phyloP scores from a whole-genome alignment of 768 basidiomycete genomes.

The Leucocoprinus leucothites region DNA sequence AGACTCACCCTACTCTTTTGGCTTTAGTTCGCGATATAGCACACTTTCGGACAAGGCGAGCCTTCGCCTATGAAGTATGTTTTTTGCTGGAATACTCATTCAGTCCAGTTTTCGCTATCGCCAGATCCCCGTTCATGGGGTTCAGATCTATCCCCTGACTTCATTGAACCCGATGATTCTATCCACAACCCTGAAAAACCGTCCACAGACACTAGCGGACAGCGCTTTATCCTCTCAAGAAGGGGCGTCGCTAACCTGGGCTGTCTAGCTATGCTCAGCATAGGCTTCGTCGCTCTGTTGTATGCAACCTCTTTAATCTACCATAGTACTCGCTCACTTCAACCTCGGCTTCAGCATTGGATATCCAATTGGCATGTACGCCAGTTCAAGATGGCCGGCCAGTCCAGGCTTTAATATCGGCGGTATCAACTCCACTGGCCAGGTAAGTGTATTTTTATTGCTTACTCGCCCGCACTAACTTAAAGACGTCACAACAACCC shows the following conservation, averaged over 20 bases:
- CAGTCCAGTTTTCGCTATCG: constrained; percentile 54
- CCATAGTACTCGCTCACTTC: neutral
- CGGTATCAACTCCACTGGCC: constrained; percentile 68
- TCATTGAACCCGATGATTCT: constrained; percentile 66
- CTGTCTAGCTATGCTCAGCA: constrained; percentile 56
- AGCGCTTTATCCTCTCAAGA: constrained; percentile 45
- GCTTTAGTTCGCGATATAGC: constrained; percentile 36
- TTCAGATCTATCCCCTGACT: constrained; percentile 49
- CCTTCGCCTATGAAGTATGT: neutral
- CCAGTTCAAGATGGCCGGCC: constrained; percentile 16
- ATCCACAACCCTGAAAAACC: constrained; percentile 62
- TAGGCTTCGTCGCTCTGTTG: constrained; percentile 54
- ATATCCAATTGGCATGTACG: constrained; percentile 43
- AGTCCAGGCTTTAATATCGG: constrained; percentile 34
- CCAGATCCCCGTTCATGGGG: constrained; percentile 71
- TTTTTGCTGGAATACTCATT: neutral
- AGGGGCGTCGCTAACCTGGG: constrained; percentile 73
- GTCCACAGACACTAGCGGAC: constrained; percentile 22
- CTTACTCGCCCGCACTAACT: constrained; percentile 16
- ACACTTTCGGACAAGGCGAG: constrained; percentile 44
- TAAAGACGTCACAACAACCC: neutral
- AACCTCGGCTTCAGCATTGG: constrained; percentile 31
- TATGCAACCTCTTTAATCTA: constrained; percentile 27
- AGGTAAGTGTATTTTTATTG: constrained; percentile 32
- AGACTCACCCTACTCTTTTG: constrained; percentile 44